Percentiles rank a stretch among this genome's conserved stretches.
Conservation (phyloP, 371 early-diverging fungal genomes). For the Rhizomucor miehei region DNA sequence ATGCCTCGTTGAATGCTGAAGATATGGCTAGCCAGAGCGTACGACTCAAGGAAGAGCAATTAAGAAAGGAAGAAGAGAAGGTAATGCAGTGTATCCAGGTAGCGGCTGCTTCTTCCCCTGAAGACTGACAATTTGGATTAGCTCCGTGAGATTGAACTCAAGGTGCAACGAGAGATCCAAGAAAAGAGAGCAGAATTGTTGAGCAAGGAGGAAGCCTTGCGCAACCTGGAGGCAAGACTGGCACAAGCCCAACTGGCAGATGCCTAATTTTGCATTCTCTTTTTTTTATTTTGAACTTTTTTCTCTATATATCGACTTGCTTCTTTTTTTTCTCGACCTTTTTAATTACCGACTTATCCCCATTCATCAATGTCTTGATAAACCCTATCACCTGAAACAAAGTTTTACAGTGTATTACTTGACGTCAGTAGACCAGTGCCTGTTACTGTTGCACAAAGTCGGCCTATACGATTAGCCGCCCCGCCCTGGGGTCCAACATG, state of each 20-base stretch:
- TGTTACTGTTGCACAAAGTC: too few relatives aligned
- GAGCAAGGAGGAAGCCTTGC: slow-evolving; percentile 60
- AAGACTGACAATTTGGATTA: slow-evolving; percentile 8
- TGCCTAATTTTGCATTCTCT: slow-evolving; percentile 10
- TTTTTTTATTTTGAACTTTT: background rate
- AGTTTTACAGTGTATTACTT: too few relatives aligned
- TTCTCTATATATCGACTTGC: background rate
- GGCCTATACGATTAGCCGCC: too few relatives aligned
- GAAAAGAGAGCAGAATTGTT: slow-evolving; percentile 58
- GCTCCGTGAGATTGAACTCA: slow-evolving; percentile 58
- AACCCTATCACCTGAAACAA: background rate
- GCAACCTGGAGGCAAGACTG: slow-evolving; percentile 51
- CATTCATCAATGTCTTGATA: slow-evolving; percentile 7
- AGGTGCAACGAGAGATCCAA: slow-evolving; percentile 59
- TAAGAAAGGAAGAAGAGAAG: slow-evolving; percentile 64
- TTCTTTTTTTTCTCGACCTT: background rate
- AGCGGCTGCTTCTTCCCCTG: background rate
- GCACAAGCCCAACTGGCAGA: slow-evolving; percentile 45
- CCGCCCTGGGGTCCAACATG: too few relatives aligned
- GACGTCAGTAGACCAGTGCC: too few relatives aligned
- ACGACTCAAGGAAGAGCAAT: slow-evolving; percentile 59
- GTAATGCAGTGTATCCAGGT: slow-evolving; percentile 21
- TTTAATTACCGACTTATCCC: too few relatives aligned
- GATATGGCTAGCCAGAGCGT: slow-evolving; percentile 53
- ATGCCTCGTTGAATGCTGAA: slow-evolving; percentile 45